A percentile compares a stretch with the other conserved stretches of the same genome.
phyloP scores from a whole-genome alignment of 805 yeast species.

The Teunomyces stri region DNA sequence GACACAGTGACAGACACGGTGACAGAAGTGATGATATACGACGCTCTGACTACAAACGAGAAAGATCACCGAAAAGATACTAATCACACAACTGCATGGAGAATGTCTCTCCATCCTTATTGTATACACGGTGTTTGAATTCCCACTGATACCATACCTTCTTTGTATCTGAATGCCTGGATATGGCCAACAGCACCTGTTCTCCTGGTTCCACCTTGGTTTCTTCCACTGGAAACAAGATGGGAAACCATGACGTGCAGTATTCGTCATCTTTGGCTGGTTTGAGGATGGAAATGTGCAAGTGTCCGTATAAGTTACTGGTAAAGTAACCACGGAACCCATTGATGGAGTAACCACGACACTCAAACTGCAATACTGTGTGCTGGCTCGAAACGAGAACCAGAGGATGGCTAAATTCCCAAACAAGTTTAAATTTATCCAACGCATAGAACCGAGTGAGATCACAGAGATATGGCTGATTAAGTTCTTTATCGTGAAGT shows the following conservation, averaged over 20 bases:
- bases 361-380: slow-evolving; percentile 43
- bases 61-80: not conserved
- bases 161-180: slow-evolving; percentile 6
- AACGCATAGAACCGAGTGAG: slow-evolving; percentile 13
- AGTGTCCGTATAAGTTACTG: slow-evolving; percentile 63
- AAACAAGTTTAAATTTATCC: slow-evolving; percentile 48
- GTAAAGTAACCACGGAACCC: slow-evolving; percentile 75
- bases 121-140: slow-evolving; percentile 17
- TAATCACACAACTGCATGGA: slow-evolving; percentile 1
- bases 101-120: slow-evolving; percentile 15
- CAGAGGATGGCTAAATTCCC: slow-evolving; percentile 62
- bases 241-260: slow-evolving; percentile 40
- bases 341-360: slow-evolving; percentile 54
- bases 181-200: slow-evolving; percentile 10
- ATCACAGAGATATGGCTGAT: slow-evolving; percentile 23
- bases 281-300: slow-evolving; percentile 45
- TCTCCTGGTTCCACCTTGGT: slow-evolving; percentile 9
- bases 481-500: not conserved
- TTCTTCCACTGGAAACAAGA: slow-evolving; percentile 29
- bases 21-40: not conserved
- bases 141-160: slow-evolving; percentile 28
- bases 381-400: slow-evolving; percentile 20
- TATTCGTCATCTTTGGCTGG: slow-evolving; percentile 12
- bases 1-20: slow-evolving; percentile 11
- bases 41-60: not conserved